Evolutionary conservation across 2,329 filamentous ascomycete species (phyloP), one percentile per base, ranked within the genome.

Genomic region (Stachybotrys elegans): DNA sequence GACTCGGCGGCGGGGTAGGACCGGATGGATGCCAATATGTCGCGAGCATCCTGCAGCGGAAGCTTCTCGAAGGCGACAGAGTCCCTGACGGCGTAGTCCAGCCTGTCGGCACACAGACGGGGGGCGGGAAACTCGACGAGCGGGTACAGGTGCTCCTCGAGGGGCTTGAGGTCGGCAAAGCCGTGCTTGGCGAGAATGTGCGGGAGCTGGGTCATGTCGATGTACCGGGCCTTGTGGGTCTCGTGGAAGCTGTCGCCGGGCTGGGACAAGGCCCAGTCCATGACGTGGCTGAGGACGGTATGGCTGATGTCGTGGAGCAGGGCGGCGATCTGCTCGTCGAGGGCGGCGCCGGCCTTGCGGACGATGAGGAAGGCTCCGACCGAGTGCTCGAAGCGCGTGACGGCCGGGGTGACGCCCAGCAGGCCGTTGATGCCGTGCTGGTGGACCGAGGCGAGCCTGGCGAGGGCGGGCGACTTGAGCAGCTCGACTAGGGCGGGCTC

Each of bases 161-260:
- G 48, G 4, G 56, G 50, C 17, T 54, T 59, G 12, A 56, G 46
- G 23, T 58, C 53, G 1, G 21, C 48, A 34, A 66, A 54, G 7
- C 59, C 56, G 45, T 69, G 56, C 17, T 45, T 52, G 12, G 52
- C 45, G 9, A 69, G 56, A 21, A 67, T 63, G 0, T 55, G 50
- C 4, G 63, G 63, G 1, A 69, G 48, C 17, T 51, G 39, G 1
- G 63, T 67, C 16, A 52, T 62, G 35, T 48, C 42, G 40, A 68
- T 46, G 45, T 61, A 68, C 8, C 63, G 58, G 40, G 48, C 48
- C 52, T 69, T 69, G 51, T 68, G 62, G 4, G 63, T 57, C 49
- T 69, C 66, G 51, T 69, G 65, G 38, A 58, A 69, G 51, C 65
- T 68, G 36, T 65, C 64, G 3, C 62, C 60, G 1, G 64, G 60